Evolutionary conservation across 768 basidiomycete genomes (phyloP).

Genomic region (Sarcomyxa edulis): DNA sequence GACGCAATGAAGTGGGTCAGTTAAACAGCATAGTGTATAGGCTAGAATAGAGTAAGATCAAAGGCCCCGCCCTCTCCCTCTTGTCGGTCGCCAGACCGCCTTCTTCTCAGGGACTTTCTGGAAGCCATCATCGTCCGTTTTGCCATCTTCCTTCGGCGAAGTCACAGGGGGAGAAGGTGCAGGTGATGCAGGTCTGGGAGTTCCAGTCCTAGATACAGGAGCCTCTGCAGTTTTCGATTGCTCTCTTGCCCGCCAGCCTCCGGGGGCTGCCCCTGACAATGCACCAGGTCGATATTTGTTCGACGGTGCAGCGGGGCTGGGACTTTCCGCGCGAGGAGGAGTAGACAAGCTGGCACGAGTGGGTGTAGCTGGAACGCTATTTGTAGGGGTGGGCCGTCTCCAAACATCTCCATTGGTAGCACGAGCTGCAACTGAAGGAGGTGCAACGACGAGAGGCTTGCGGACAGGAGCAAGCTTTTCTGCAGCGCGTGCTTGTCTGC

Average conservation of each 20-base stretch:
- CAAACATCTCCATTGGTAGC: conserved; percentile 21
- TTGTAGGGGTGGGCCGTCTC: conserved; percentile 22
- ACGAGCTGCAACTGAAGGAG: conserved; percentile 21
- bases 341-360: conserved; percentile 19
- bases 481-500: conserved; percentile 31
- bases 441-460: conserved; percentile 18
- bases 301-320: conserved; percentile 15
- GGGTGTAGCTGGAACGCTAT: conserved; percentile 22
- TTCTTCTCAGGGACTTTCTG: conserved; percentile 46
- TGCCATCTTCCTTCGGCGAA: conserved; percentile 31
- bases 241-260: conserved; percentile 59
- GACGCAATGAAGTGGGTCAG: neutral
- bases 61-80: conserved; percentile 7
- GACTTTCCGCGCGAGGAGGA: conserved; percentile 52
- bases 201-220: conserved; percentile 14
- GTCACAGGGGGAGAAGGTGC: conserved; percentile 19
- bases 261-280: too few relatives aligned
- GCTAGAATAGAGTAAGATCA: too few relatives aligned
- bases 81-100: neutral
- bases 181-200: conserved; percentile 32
- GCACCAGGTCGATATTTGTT: conserved; percentile 1
- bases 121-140: conserved; percentile 69
- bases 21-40: neutral
- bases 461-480: conserved; percentile 27
- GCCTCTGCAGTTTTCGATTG: conserved; percentile 36